These are phyloP conservation scores for Spirogloea muscicola DNA, from an alignment of 139 green algal species.

Conservation along the genomic window DNA sequence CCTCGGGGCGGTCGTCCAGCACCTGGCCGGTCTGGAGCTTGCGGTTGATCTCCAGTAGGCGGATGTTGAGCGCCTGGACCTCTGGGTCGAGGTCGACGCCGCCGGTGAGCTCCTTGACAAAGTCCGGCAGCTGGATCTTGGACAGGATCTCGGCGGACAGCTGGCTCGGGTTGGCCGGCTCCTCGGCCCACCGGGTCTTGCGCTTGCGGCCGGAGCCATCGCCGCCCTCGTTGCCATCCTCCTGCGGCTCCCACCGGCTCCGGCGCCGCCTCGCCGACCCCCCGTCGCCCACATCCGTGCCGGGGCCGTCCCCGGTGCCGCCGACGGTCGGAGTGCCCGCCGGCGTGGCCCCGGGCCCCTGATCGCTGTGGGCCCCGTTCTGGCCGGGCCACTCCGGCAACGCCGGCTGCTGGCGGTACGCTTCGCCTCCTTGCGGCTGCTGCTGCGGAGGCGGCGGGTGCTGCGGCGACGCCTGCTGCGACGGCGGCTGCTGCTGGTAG, in stretches of 20 bases:
- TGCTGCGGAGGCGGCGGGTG: no score
- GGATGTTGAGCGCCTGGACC: constrained; percentile 44
- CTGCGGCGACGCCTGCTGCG: no score
- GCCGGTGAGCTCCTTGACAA: constrained; percentile 54
- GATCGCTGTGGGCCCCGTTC: no score
- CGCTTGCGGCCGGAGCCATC: constrained; percentile 24
- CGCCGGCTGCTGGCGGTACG: no score
- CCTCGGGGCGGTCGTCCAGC: constrained; percentile 57
- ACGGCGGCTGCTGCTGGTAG: no score
- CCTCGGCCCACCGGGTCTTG: constrained; percentile 52
- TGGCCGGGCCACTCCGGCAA: no score
- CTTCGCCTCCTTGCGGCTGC: no score
- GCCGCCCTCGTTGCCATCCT: not conserved
- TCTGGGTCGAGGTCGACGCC: constrained; percentile 53
- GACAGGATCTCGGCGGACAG: constrained; percentile 12
- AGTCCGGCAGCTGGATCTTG: constrained; percentile 51
- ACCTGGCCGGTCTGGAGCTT: constrained; percentile 43
- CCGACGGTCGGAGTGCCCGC: no score
- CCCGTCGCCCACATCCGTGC: not conserved
- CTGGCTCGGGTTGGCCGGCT: constrained; percentile 13
- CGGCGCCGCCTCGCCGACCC: not conserved
- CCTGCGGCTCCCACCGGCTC: constrained; percentile 35
- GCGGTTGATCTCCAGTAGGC: constrained; percentile 56
- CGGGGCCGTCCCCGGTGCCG: not conserved
- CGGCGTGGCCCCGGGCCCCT: no score